phyloP scores from a whole-genome alignment of 164 flowering plant species.

The Akebia trifoliata region DNA sequence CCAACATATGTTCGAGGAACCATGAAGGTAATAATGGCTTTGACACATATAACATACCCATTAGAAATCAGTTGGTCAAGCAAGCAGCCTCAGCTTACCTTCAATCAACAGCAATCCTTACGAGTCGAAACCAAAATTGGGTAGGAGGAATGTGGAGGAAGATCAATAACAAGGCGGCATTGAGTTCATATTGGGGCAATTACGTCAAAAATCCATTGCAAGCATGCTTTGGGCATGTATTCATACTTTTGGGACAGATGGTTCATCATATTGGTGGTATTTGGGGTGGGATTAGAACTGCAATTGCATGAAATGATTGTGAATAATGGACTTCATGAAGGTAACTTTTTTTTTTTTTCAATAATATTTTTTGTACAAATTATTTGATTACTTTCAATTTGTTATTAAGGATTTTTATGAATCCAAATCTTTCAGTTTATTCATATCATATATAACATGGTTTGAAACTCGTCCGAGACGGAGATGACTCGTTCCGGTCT shows the following conservation, averaged over 20 bases:
- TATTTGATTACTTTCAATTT: too few relatives aligned
- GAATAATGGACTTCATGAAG: too few relatives aligned
- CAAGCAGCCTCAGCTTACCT: conserved; percentile 61
- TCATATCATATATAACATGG: too few relatives aligned
- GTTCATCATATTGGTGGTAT: conserved; percentile 15
- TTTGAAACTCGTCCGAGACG: too few relatives aligned
- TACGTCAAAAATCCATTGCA: conserved; percentile 18
- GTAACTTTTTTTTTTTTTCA: too few relatives aligned
- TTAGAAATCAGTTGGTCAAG: conserved; percentile 53
- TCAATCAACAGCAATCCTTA: conserved; percentile 40
- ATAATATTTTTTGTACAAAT: too few relatives aligned
- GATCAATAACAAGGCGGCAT: neutral
- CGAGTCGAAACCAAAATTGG: conserved; percentile 26
- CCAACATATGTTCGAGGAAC: neutral
- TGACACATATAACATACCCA: conserved; percentile 30
- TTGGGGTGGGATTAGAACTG: conserved; percentile 2
- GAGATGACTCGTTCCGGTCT: too few relatives aligned
- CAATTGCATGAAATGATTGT: conserved; percentile 11
- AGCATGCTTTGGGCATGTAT: conserved; percentile 21
- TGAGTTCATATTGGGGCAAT: conserved; percentile 13
- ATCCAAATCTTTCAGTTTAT: too few relatives aligned
- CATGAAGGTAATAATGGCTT: conserved; percentile 10
- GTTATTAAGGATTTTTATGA: too few relatives aligned
- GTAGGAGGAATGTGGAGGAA: conserved; percentile 25
- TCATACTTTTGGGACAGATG: conserved; percentile 9